Conservation (phyloP, 78 protist genomes). For the Pigoraptor vietnamica region DNA sequence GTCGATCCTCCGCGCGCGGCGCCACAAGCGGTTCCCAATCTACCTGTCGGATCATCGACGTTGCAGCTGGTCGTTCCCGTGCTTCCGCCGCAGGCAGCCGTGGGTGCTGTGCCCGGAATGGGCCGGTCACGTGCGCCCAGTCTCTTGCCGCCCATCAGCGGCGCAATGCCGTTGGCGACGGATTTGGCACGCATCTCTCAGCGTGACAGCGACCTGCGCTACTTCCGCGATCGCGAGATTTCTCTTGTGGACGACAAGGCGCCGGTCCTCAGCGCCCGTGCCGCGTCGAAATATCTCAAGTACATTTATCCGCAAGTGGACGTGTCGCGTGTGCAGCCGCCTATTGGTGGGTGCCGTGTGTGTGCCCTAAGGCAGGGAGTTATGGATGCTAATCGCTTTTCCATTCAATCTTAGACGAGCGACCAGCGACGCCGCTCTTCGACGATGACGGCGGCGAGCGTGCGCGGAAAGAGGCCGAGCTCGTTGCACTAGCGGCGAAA, state of each 20-base stretch:
- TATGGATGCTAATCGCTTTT: no score
- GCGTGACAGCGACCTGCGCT: not conserved
- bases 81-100: not conserved
- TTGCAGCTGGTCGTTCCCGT: no score
- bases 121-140: not conserved
- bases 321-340: not conserved
- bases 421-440: not conserved
- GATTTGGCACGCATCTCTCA: not conserved
- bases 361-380: no score
- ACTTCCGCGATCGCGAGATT: not conserved
- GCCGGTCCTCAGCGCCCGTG: not conserved
- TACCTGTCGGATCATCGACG: not conserved
- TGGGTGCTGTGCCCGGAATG: not conserved
- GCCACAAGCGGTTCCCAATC: no score
- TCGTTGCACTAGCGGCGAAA: not conserved
- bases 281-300: not conserved
- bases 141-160: not conserved
- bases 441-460: not conserved
- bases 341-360: not conserved
- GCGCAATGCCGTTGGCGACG: not conserved
- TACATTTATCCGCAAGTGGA: not conserved
- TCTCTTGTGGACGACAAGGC: not conserved
- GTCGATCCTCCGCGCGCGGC: no score
- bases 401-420: not conserved
- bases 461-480: not conserved